A percentile compares a stretch with the other conserved stretches of the same genome.
These are phyloP conservation scores for Colletotrichum musae DNA, from an alignment of 2,329 filamentous ascomycete species.

Conservation along the genomic window DNA sequence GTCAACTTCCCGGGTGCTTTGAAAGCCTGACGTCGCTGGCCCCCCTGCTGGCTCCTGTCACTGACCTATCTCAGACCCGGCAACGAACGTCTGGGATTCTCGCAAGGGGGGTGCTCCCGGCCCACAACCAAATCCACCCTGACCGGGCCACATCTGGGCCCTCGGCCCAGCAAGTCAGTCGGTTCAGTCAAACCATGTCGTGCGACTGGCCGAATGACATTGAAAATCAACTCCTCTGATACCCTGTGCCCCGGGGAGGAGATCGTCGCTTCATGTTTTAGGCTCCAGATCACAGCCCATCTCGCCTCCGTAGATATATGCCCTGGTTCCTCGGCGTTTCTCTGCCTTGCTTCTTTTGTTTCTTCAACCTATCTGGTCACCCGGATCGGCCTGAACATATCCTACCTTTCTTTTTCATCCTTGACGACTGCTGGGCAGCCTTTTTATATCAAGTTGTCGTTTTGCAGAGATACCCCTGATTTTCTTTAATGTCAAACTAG, in stretches of 20 bases:
- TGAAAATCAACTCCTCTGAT: background rate
- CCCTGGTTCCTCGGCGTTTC: conserved; percentile 5
- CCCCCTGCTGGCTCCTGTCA: background rate
- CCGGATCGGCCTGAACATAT: background rate
- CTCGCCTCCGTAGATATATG: conserved; percentile 20
- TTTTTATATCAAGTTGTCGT: background rate
- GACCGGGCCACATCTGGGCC: conserved; percentile 7
- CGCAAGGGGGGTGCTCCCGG: conserved; percentile 20
- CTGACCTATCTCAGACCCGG: background rate
- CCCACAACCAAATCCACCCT: background rate
- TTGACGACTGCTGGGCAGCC: conserved; percentile 23
- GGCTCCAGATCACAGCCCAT: conserved; percentile 2
- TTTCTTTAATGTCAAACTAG: conserved; percentile 21
- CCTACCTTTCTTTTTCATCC: background rate
- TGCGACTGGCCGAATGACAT: background rate
- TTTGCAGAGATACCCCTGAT: conserved; percentile 7
- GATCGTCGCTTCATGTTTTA: conserved; percentile 33
- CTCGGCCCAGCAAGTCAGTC: conserved; percentile 1
- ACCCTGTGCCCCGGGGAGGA: background rate
- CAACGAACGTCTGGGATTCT: conserved; percentile 25
- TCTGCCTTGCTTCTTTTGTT: conserved; percentile 1
- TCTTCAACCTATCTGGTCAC: conserved; percentile 5
- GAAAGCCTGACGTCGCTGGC: conserved; percentile 2
- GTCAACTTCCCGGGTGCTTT: background rate
- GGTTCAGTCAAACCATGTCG: background rate